Evolutionary conservation across 495 filamentous ascomycete species (phyloP), one percentile per base, ranked within the genome.

Genomic region (Antarctomyces pellizariae): DNA sequence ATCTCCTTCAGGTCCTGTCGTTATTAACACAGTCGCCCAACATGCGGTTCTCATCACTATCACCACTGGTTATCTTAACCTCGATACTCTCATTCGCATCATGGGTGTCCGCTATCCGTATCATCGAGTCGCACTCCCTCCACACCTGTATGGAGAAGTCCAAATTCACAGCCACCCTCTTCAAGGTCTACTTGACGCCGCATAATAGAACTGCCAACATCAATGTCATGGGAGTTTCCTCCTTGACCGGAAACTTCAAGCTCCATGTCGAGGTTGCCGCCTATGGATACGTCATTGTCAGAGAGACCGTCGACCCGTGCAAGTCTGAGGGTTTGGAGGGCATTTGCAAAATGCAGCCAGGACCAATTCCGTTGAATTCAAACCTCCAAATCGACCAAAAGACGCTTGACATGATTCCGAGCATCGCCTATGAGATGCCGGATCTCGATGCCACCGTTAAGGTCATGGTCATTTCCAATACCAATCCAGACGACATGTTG

Each of bases 311-410:
- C 28, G 49, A 92, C 46, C 86, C 83, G 11, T 97, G 86, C 62
- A 46, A 59, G 2, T 48, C 60, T 34, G 38, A 49, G 24, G 51
- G 62, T 21, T 49, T 92, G 22, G 45, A 55, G 30, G 83, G 83
- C 30, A 59, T 97, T 44, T 97, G 86, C 51, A 84, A 84, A 24
- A 97, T 97, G 86, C 71, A 64, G 15, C 61, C 82, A 2, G 84
- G 80, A 41, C 66, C 73, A 34, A 73, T 93, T 47, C 57, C 73
- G 35, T 56, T 90, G 18, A 56, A 63, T 12, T 72, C 75, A 36
- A 75, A 73, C 35, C 47, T 83, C 11, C 43, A 53, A 5, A 50
- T 91, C 7, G 48, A 57, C 5, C 37, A 47, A 7, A 48, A 53
- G 24, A 67, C 76, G 9, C 47, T 71, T 14, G 42, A 53, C 1